Conservation (phyloP, 305 asterid species). For the Striga hermonthica region DNA sequence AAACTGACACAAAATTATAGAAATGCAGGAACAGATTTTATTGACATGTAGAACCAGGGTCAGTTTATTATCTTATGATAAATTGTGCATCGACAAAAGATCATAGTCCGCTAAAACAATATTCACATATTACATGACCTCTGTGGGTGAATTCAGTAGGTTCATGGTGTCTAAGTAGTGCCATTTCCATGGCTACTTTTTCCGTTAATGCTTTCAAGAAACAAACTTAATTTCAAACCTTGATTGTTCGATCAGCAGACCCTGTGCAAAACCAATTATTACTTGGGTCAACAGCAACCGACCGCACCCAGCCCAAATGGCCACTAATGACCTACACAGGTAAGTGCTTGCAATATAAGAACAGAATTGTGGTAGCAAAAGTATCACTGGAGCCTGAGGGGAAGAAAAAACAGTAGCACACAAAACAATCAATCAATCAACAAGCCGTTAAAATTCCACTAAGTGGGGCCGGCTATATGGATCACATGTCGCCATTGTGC, state of each 20-base stretch:
- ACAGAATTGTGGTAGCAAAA: slow-evolving; percentile 3
- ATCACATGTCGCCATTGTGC: no score
- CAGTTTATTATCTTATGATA: slow-evolving; percentile 7
- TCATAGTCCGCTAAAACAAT: background rate
- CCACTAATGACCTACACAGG: slow-evolving; percentile 84
- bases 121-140: slow-evolving; percentile 9
- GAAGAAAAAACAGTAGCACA: slow-evolving; percentile 1
- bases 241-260: slow-evolving; percentile 96
- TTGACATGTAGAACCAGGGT: background rate
- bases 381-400: slow-evolving; percentile 5
- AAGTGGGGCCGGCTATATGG: no score
- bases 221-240: slow-evolving; percentile 46
- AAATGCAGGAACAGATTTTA: background rate
- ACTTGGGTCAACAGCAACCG: slow-evolving; percentile 97
- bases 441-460: background rate
- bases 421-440: background rate
- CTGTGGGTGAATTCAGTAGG: no score
- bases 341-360: slow-evolving; percentile 27
- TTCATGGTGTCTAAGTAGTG: no score
- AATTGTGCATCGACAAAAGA: slow-evolving; percentile 1
- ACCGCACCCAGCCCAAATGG: slow-evolving; percentile 99
- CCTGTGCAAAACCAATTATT: slow-evolving; percentile 94
- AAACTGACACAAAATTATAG: background rate
- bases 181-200: no score
- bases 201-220: background rate